Percentiles rank a stretch among this genome's conserved stretches.
These are phyloP conservation scores for Diaporthe velutina DNA, from an alignment of 2,329 filamentous ascomycete genomes.

Conservation along the genomic window DNA sequence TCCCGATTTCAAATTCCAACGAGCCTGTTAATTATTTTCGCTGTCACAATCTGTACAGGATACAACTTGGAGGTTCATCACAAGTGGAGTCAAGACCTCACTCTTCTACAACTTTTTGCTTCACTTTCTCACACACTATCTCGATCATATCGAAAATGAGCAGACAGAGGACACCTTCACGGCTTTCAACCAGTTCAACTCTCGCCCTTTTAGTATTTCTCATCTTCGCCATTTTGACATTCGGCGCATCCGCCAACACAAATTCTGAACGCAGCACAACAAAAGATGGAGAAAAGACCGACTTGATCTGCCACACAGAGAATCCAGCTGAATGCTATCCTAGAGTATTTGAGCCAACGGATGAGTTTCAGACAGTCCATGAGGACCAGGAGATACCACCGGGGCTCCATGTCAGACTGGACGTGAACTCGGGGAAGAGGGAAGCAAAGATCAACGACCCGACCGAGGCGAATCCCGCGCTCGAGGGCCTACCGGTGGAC, in stretches of 20 bases:
- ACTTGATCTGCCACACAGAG: constrained; percentile 75
- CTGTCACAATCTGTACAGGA: background rate
- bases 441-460: constrained; percentile 77
- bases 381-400: constrained; percentile 75
- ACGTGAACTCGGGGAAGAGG: constrained; percentile 73
- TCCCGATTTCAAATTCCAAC: background rate
- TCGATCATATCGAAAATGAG: constrained; percentile 7
- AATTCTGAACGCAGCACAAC: constrained; percentile 7
- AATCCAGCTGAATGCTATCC: constrained; percentile 75
- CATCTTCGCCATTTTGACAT: constrained; percentile 32
- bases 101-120: background rate
- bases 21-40: background rate
- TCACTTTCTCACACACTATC: background rate
- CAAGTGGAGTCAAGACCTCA: background rate
- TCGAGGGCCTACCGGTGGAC: constrained; percentile 66
- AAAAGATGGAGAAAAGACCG: background rate
- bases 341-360: constrained; percentile 71
- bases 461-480: constrained; percentile 59
- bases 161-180: background rate
- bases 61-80: background rate
- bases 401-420: constrained; percentile 75
- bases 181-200: constrained; percentile 18
- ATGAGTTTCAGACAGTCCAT: constrained; percentile 73
- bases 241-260: constrained; percentile 28
- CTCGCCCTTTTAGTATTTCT: constrained; percentile 31